Evolutionary conservation across 352 stramenopile genomes (phyloP), one percentile per base, ranked within the genome.

Genomic region (Phytopythium delawarense): DNA sequence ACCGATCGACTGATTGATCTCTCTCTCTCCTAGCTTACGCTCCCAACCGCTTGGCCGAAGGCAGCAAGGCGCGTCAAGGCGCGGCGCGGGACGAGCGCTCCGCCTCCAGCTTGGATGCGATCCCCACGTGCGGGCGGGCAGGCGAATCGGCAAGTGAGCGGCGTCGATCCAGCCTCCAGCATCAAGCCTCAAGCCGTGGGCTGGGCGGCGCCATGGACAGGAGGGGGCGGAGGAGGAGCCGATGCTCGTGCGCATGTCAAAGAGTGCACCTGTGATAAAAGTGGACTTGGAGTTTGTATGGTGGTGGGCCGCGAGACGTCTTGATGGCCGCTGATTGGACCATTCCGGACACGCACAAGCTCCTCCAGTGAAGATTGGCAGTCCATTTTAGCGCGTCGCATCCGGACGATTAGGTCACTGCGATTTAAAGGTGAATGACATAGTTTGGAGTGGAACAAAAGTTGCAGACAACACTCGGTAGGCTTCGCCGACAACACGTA

Each of bases 251-350:
- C 37, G 37, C 37, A 42, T 42, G 37, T 18, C 16, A 30, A 30
- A 42, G 35, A 42, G 35, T 40, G 35, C 35, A 15, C 35, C 8
- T 40, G 35, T 40, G 35, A 30, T 30, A 30, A 30, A 30, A 30
- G 25, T 30, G 25, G 25, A 30, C 25, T 30, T 30, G 25, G 25
- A 3, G 1, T 30, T 30, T 40, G 35, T 46, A 46, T 46, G 40
- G 40, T 46, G 40, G 18, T 46, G 40, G 40, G 15, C 40, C 53
- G 21, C 45, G 1, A 52, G 23, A 32, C 45, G 13, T 28, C 42
- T 35, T 59, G 57, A 44, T 23, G 57, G 20, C 30, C 44, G 37
- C 21, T 23, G 45, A 62, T 62, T 62, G 57, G 57, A 34, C 30
- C 45, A 46, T 35, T 53, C 42, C 44, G 28, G 32, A 44, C 28